Evolutionary conservation across 2,329 filamentous ascomycete genomes (phyloP).

Genomic region (Aspergillus oerlinghausenensis): DNA sequence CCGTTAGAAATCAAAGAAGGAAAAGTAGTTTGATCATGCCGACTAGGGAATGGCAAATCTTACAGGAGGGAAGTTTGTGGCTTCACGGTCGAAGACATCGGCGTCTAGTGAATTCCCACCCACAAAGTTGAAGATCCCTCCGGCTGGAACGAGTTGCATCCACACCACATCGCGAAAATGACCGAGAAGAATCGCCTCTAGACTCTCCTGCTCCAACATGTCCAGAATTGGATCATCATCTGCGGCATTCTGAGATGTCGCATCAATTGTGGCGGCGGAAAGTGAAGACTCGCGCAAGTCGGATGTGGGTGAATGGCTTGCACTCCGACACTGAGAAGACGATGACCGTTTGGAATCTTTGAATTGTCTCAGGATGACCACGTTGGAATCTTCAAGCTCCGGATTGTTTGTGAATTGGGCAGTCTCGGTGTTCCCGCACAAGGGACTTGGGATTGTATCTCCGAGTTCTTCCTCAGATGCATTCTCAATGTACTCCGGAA

Average conservation of each 20-base stretch:
- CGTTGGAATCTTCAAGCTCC: constrained; percentile 41
- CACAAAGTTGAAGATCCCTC: constrained; percentile 13
- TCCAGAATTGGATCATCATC: constrained; percentile 13
- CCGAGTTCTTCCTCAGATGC: constrained; percentile 19
- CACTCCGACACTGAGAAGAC: constrained; percentile 26
- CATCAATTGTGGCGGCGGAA: constrained; percentile 21
- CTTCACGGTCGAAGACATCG: constrained; percentile 45
- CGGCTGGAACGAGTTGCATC: constrained; percentile 35
- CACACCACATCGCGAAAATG: constrained; percentile 41
- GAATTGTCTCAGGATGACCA: constrained; percentile 48
- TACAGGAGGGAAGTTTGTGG: constrained; percentile 49
- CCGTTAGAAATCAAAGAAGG: constrained; percentile 5
- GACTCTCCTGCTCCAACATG: constrained; percentile 17
- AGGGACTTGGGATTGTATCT: constrained; percentile 20
- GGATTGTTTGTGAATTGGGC: constrained; percentile 19
- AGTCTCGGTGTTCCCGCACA: constrained; percentile 25
- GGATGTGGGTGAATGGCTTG: constrained; percentile 33
- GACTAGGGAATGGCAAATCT: constrained; percentile 21
- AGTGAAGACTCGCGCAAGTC: constrained; percentile 25
- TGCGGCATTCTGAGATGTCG: constrained; percentile 17
- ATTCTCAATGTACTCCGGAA: constrained; percentile 48
- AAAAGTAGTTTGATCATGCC: background rate
- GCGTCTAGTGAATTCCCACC: constrained; percentile 28
- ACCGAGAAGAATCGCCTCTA: constrained; percentile 32
- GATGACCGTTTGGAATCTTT: constrained; percentile 41